A percentile compares a stretch with the other conserved stretches of the same genome.
phyloP scores from a whole-genome alignment of 2,329 filamentous ascomycete species.

The Pseudogymnoascus sp. region DNA sequence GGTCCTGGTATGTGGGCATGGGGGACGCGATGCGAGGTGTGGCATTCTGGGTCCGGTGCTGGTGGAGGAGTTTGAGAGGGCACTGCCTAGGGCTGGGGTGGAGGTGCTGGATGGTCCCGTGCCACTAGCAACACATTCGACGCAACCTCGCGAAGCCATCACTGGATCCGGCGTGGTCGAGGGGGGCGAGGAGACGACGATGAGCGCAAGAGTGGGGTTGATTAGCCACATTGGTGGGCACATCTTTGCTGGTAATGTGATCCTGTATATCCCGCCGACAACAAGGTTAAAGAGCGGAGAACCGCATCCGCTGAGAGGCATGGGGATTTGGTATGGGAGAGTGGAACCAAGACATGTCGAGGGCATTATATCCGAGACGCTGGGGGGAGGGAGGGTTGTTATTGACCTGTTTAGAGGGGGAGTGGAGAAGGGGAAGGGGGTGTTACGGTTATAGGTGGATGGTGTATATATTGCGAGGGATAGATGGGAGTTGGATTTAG shows the following conservation, averaged over 20 bases:
- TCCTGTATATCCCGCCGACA: conserved; percentile 63
- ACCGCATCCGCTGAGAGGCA: conserved; percentile 53
- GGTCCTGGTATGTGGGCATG: conserved; percentile 86
- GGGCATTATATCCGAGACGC: conserved; percentile 63
- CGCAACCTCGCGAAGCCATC: conserved; percentile 12
- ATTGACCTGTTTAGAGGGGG: conserved; percentile 64
- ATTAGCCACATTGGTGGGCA: conserved; percentile 79
- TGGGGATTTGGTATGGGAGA: conserved; percentile 74
- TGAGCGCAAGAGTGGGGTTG: conserved; percentile 52
- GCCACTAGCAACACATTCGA: not conserved
- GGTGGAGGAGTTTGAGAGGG: conserved; percentile 56
- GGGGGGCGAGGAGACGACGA: conserved; percentile 26
- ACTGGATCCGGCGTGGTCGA: conserved; percentile 21
- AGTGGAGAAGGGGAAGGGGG: not conserved
- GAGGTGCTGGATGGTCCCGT: conserved; percentile 40
- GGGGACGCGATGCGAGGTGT: conserved; percentile 71
- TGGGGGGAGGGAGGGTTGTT: conserved; percentile 58
- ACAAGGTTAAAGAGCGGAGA: conserved; percentile 34
- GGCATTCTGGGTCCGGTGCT: conserved; percentile 71
- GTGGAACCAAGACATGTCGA: conserved; percentile 69
- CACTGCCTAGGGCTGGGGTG: conserved; percentile 43
- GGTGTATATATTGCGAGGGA: not conserved
- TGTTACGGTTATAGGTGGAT: not conserved
- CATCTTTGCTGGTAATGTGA: conserved; percentile 78
- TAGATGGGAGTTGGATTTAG: not conserved